phyloP scores from a whole-genome alignment of 1,284 basidiomycete genomes.

The Ustilago nuda region DNA sequence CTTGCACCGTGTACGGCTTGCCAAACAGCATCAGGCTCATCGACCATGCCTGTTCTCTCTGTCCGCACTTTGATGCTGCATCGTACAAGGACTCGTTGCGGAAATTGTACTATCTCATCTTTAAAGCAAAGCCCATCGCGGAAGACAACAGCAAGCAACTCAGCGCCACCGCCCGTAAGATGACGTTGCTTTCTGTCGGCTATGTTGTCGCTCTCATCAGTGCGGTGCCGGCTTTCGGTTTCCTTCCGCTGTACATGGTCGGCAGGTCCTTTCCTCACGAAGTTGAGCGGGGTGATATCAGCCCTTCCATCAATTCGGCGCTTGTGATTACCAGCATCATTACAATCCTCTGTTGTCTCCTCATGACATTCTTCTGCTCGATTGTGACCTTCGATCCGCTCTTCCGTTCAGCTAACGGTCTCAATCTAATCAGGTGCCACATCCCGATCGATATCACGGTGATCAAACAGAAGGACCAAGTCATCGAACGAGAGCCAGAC shows the following conservation, averaged over 20 bases:
- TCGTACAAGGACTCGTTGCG: neutral
- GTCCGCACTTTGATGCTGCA: neutral
- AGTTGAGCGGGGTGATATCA: slow-evolving; percentile 10
- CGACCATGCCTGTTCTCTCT: slow-evolving; percentile 8
- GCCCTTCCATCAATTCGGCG: neutral
- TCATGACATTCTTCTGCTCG: slow-evolving; percentile 10
- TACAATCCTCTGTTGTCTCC: slow-evolving; percentile 14
- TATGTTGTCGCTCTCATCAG: slow-evolving; percentile 10
- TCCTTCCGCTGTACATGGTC: slow-evolving; percentile 21
- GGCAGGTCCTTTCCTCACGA: neutral
- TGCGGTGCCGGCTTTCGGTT: slow-evolving; percentile 13
- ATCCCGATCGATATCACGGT: slow-evolving; percentile 15
- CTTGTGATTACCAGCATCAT: neutral
- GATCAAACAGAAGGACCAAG: neutral
- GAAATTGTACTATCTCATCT: slow-evolving; percentile 18
- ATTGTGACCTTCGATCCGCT: slow-evolving; percentile 26
- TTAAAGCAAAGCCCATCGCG: slow-evolving; percentile 6
- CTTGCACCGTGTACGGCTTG: slow-evolving; percentile 1
- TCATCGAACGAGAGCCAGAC: neutral
- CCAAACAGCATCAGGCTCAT: slow-evolving; percentile 12
- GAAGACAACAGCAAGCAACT: neutral
- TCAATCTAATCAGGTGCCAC: slow-evolving; percentile 11
- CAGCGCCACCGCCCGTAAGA: slow-evolving; percentile 25
- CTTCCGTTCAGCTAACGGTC: slow-evolving; percentile 25
- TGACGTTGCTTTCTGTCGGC: slow-evolving; percentile 22